Base-by-base conservation (phyloP, 208 protist genomes). In the Trypanosoma boissoni region DNA sequence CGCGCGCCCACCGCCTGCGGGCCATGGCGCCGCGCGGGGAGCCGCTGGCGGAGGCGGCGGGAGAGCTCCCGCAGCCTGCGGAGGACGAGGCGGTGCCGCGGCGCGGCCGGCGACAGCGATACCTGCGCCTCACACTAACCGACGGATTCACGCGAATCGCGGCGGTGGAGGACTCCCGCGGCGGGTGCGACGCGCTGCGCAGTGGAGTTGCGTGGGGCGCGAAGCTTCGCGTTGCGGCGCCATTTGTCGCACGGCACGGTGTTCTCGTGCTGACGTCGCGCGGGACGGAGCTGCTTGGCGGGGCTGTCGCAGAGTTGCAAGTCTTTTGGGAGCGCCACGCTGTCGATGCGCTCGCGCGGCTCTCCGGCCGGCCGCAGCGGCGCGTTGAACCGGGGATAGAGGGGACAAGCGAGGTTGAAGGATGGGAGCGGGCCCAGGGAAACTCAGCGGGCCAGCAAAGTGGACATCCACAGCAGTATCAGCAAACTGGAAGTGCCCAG, bases 141-240 rank as follows among this genome's bases (percentile, higher is more conserved):
- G 81, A 88, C 46, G 85, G 85, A n/a, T 88, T 83, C 34, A 76
- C 74, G n/a, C 78, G 81, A 24, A 39, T 85, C 2, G 46, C 87
- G 29, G 85, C 81, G 2, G 41, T 92, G 2, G 80, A 88, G 56
- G 73, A 81, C 21, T 67, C 41, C 18, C 44, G 45, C 1, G 2
- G 34, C 3, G 54, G 42, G 14, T 57, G 59, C 59, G 28, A 61
- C 36, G 23, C 52, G 69, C 24, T 79, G 1, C 64, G 64, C 2
- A 62, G 59, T 21, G 85, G 85, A 2, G 44, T 92, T 9, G 52
- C 70, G 14, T 77, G 79, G 20, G 85, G 85, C 3, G 65, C 66
- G 4, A 92, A 92, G 57, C 32, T 92, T 36, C 53, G 55, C 4
- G 29, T 67, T 14, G 41, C 27, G 34, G 48, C 56, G 2, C 58